A percentile compares a stretch with the other conserved stretches of the same genome.
Conservation (phyloP, 176 grass and related monocot genomes). For the Carex littledalei region DNA sequence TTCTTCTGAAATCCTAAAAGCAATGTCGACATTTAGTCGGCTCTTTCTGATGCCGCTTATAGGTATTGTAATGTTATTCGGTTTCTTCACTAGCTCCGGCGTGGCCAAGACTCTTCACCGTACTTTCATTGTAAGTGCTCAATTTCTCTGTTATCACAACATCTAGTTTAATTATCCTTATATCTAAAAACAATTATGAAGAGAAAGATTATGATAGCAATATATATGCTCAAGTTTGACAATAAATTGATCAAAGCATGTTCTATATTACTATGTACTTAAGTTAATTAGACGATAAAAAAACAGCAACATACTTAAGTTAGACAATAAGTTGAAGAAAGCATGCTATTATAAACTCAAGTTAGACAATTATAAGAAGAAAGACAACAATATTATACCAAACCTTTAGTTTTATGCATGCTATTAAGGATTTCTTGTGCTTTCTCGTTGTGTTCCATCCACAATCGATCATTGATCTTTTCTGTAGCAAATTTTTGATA, state of each 20-base stretch:
- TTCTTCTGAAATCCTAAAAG: not conserved
- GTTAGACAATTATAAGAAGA: no score
- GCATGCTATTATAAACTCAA: no score
- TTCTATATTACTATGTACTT: no score
- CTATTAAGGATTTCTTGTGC: not conserved
- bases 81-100: not conserved
- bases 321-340: no score
- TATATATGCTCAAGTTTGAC: no score
- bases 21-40: not conserved
- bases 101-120: conserved; percentile 3
- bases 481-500: not conserved
- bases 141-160: not conserved
- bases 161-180: not conserved
- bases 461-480: not conserved
- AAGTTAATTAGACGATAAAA: no score
- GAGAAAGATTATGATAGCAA: not conserved
- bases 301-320: no score
- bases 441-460: not conserved
- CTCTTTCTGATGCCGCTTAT: not conserved
- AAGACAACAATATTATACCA: no score
- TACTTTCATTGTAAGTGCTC: conserved; percentile 30
- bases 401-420: not conserved
- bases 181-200: not conserved
- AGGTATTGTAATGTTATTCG: not conserved
- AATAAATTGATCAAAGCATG: no score